These are phyloP conservation scores for Aspergillus sclerotioniger DNA, from an alignment of 495 filamentous ascomycete species.

Conservation along the genomic window DNA sequence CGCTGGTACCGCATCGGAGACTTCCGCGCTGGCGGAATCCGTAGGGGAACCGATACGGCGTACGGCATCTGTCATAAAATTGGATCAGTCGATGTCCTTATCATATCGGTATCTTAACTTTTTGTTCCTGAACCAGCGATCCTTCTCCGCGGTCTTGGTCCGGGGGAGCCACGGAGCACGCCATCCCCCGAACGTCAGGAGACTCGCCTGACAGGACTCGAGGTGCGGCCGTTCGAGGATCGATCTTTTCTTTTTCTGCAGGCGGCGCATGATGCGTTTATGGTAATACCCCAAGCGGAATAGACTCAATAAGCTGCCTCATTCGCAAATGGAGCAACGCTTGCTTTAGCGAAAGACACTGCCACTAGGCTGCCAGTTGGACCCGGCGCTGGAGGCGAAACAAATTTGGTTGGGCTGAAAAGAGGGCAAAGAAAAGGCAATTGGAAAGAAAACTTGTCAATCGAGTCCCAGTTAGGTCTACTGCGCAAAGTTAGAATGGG, in stretches of 20 bases:
- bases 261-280: not conserved
- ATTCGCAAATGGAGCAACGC: not conserved
- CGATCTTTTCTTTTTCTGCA: constrained; percentile 15
- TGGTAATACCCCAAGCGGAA: not conserved
- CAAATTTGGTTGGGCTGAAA: not conserved
- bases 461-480: not conserved
- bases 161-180: constrained; percentile 18
- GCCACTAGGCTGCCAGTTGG: not conserved
- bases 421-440: not conserved
- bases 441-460: not conserved
- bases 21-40: constrained; percentile 2
- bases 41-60: not conserved
- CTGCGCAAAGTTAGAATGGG: not conserved
- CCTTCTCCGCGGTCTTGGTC: constrained; percentile 17
- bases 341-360: not conserved
- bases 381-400: not conserved
- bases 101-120: constrained; percentile 3
- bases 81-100: constrained; percentile 7
- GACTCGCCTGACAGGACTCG: not conserved
- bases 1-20: constrained; percentile 9
- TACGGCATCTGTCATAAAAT: constrained; percentile 13
- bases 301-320: not conserved
- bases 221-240: constrained; percentile 9
- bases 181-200: constrained; percentile 16
- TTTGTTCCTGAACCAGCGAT: constrained; percentile 8